Conservation (phyloP, 2,329 filamentous ascomycete genomes). For the Pseudogymnoascus sp. region DNA sequence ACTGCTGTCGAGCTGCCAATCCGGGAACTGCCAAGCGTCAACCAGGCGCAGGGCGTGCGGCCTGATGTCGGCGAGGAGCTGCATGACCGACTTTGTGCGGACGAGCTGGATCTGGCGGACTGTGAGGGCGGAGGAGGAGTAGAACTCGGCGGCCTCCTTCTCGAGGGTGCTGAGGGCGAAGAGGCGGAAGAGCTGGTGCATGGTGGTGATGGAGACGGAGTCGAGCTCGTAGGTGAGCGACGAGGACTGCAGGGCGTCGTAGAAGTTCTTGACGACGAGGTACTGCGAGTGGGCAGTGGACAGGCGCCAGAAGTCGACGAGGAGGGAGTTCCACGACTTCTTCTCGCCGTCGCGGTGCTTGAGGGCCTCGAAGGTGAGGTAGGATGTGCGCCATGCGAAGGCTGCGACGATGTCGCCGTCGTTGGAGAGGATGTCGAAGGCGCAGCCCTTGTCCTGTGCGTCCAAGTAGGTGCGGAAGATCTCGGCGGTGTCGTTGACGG, state of each 20-base stretch:
- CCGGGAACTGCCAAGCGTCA: conserved; percentile 69
- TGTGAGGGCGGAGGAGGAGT: conserved; percentile 60
- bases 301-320: conserved; percentile 72
- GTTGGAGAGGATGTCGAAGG: conserved; percentile 65
- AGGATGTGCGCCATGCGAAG: conserved; percentile 68
- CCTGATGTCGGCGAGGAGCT: conserved; percentile 62
- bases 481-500: conserved; percentile 60
- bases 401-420: conserved; percentile 66
- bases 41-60: conserved; percentile 67
- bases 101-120: conserved; percentile 66
- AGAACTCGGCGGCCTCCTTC: conserved; percentile 65
- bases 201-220: conserved; percentile 46
- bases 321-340: conserved; percentile 68
- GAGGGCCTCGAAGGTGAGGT: conserved; percentile 67
- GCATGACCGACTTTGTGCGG: conserved; percentile 60
- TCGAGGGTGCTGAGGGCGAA: conserved; percentile 61
- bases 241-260: conserved; percentile 55
- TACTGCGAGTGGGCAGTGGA: conserved; percentile 71
- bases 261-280: conserved; percentile 73
- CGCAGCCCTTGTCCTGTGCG: conserved; percentile 62
- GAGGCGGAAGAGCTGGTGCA: conserved; percentile 62
- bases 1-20: conserved; percentile 69
- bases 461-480: conserved; percentile 59
- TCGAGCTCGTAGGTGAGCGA: conserved; percentile 48
- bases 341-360: conserved; percentile 69